Base-by-base conservation (phyloP, 495 filamentous ascomycete genomes). In the Massariosphaeria phaeospora region DNA sequence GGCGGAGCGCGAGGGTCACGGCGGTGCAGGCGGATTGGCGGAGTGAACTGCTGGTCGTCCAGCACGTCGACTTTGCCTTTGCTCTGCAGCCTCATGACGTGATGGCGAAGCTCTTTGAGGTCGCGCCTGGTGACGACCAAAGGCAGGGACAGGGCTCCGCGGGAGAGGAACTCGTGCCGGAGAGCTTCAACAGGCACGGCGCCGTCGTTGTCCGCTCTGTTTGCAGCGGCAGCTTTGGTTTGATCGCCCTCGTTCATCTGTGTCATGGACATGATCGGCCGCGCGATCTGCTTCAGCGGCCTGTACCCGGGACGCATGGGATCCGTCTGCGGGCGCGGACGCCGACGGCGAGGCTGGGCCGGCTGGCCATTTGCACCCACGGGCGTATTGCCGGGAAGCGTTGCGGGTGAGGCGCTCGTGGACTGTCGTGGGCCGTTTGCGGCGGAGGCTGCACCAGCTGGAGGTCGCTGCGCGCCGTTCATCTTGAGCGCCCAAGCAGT, bases 1-100 rank as follows among this genome's bases (percentile, higher is more conserved):
- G 81, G 76, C 35, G 83, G 80, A 48, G 85, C 77, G 41, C 85
- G 78, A n/a, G 91, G 90, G 66, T 95, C 89, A 8, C 91, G 84
- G 30, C 93, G 84, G 67, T 96, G 90, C 38, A 97, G 71, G 15
- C 88, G 79, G 15, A 98, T 85, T 0, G 93, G 93, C 35, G 89
- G 79, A 9, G 85, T 85, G 62, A 97, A 98, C 47, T 95, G 81
- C 1, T 83, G 75, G 57, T 87, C 80, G 64, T 96, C 78, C 21
- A 77, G 77, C 34, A 85, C 84, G 66, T 95, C 85, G 25, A 94
- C 73, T 15, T 67, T 61, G 55, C 77, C 78, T 61, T 83, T 85
- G 15, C 20, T 29, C 7, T 79, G 70, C 39, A 98, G 81, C 54
- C 84, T 78, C 69, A 91, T 89, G 51, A 96, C 78, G 66, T 98